Evolutionary conservation across 305 asterid species (phyloP), one percentile per base, ranked within the genome.

Genomic region (Fraxinus dipetala): DNA sequence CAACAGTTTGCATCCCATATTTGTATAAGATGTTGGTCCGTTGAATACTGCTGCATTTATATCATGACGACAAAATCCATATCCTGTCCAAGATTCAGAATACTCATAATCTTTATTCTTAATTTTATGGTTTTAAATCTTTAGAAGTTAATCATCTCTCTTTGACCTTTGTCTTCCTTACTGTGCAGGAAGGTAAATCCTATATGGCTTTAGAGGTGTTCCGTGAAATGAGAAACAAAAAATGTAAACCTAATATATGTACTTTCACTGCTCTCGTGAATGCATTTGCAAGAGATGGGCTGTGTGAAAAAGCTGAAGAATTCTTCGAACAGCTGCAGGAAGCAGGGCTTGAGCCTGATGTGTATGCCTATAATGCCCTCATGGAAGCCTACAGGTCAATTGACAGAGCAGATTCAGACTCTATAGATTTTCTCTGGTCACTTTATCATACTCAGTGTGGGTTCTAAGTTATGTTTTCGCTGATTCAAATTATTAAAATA

Each of bases 281-380:
- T 76, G 98, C 98, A 11, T 92, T 91, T 80, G 98, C 98, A 1
- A 89, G 98, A 80, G 93, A 91, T 32, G 98, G 98, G 72, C 85
- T 94, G n/a, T 92, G 93, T 79, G 98, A 95, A 85, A 93, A 95
- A 56, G 97, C 97, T 14, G 98, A 93, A 89, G 97, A 92, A 86
- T 83, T 91, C 76, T 95, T 95, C 30, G 98, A 95, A 84, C 88
- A 86, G 82, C 81, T 95, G 84, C 98, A 95, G 83, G 94, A 94
- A 88, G 95, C 92, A 80, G 98, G 97, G 34, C 84, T 86, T 74
- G 98, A 92, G 89, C 98, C 98, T 70, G 98, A 95, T 78, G 97
- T 86, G 45, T 95, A 95, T 80, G 93, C 92, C 81, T 94, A 91
- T 83, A 94, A 94, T 75, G 98, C 98, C 83, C 97, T 95, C 79